Conservation (phyloP, 805 yeast genomes). For the Hagleromyces aurorensis region DNA sequence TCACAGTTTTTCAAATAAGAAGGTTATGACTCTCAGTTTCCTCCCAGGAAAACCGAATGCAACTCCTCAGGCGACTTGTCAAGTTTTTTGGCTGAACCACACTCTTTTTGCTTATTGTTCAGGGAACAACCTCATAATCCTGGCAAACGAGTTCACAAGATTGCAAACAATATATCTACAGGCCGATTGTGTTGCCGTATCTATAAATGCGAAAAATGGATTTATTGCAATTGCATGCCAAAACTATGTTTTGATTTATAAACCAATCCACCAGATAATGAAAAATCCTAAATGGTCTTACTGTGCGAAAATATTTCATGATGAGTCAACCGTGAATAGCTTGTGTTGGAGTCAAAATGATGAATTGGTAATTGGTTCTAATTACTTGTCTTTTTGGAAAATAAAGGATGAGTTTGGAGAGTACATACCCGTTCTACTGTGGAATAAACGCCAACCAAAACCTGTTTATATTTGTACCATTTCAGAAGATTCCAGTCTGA, state of each 20-base stretch:
- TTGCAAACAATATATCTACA: slow-evolving; percentile 74
- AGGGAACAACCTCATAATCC: slow-evolving; percentile 74
- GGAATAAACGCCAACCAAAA: slow-evolving; percentile 46
- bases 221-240: slow-evolving; percentile 47
- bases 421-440: slow-evolving; percentile 25
- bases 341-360: slow-evolving; percentile 46
- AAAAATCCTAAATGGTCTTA: slow-evolving; percentile 40
- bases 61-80: slow-evolving; percentile 46
- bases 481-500: slow-evolving; percentile 59
- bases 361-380: slow-evolving; percentile 59
- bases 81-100: slow-evolving; percentile 57
- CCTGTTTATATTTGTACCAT: slow-evolving; percentile 52
- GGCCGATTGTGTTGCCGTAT: slow-evolving; percentile 57
- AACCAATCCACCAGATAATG: slow-evolving; percentile 46
- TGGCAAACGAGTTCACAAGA: slow-evolving; percentile 43
- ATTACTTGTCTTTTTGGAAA: slow-evolving; percentile 47
- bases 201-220: slow-evolving; percentile 56
- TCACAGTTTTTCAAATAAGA: too few relatives aligned
- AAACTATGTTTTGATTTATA: slow-evolving; percentile 39
- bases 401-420: slow-evolving; percentile 39
- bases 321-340: slow-evolving; percentile 34
- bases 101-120: slow-evolving; percentile 70
- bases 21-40: slow-evolving; percentile 63
- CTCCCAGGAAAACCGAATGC: slow-evolving; percentile 82
- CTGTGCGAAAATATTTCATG: slow-evolving; percentile 27